Base-by-base conservation (phyloP, 2,329 filamentous ascomycete species). In the Trichoderma afroharzianum region DNA sequence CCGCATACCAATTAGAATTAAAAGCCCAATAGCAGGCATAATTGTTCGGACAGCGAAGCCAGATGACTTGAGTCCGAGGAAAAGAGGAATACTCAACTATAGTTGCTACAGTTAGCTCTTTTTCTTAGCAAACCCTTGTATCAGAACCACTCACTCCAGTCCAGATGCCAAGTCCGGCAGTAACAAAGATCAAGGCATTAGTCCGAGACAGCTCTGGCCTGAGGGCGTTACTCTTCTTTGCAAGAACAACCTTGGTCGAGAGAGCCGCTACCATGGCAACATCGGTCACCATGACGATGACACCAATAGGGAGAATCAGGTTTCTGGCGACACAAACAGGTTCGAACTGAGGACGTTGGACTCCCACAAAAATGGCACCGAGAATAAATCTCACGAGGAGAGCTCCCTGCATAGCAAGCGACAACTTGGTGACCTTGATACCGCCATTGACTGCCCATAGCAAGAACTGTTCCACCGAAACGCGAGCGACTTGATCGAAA, bases 401-500 rank as follows among this genome's bases (percentile, higher is more conserved):
- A 18, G 87, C 74, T 12, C 81, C 76, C 74, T 88, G 87, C n/a
- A 84, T 80, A 15, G 85, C 63, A 21, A 85, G 70, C 7, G 79
- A 78, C 72, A 82, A 81, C 8, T 78, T 74, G 3, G 82, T 80
- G 36, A 80, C 79, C 74, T 77, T 79, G n/a, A 78, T 75, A 36
- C 80, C 80, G 24, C 78, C 79, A 74, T 82, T 84, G 71, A 86
- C 80, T 6, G 81, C 82, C 86, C 87, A 89, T 57, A 88, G 74
- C 6, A 89, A 76, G 71, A 85, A 87, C 76, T 89, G 87, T 74
- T 88, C 84, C 70, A 88, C 78, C 43, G 85, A 82, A 63, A 86
- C 79, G 63, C 88, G 83, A 21, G 85, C 85, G 28, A 89, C 76
- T 76, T 90, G 88, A 74, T 90, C 88, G 78, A 90, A 88, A 28